Conservation (phyloP, 2,329 filamentous ascomycete species). For the Talaromyces sp. region DNA sequence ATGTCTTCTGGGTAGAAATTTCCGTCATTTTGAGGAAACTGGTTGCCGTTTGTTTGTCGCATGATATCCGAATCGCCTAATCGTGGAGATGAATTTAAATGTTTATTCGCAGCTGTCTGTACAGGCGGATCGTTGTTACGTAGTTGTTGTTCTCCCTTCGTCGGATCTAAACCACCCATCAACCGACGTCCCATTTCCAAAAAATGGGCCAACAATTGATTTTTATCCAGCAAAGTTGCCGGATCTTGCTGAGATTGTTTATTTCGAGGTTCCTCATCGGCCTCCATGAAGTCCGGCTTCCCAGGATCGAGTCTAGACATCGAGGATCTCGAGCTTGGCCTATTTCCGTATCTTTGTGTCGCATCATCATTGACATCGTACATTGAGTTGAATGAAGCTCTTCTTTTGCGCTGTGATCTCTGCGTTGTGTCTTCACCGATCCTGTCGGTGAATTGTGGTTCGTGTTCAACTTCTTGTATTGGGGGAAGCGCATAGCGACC, state of each 20-base stretch:
- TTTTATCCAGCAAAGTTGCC: conserved; percentile 33
- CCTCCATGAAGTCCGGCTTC: conserved; percentile 36
- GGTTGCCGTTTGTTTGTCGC: background rate
- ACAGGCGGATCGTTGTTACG: conserved; percentile 24
- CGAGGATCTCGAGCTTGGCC: conserved; percentile 45
- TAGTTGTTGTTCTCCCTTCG: conserved; percentile 22
- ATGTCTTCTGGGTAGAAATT: conserved; percentile 23
- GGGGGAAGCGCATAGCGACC: conserved; percentile 31
- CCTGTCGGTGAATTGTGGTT: conserved; percentile 24
- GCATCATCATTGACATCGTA: conserved; percentile 55
- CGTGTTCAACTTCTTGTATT: conserved; percentile 21
- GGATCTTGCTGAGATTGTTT: conserved; percentile 21
- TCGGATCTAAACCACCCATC: conserved; percentile 34
- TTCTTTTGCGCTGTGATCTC: conserved; percentile 37
- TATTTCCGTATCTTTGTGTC: conserved; percentile 43
- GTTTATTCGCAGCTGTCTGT: conserved; percentile 24
- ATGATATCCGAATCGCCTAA: background rate
- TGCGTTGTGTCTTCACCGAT: conserved; percentile 32
- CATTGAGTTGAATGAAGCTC: conserved; percentile 56
- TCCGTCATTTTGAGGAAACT: background rate
- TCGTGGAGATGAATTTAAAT: conserved; percentile 1
- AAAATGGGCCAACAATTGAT: conserved; percentile 40
- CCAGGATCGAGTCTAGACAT: conserved; percentile 43
- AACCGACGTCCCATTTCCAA: conserved; percentile 40
- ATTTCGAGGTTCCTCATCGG: conserved; percentile 23